Base-by-base conservation (phyloP, 495 filamentous ascomycete species). In the Penicillium soppii region DNA sequence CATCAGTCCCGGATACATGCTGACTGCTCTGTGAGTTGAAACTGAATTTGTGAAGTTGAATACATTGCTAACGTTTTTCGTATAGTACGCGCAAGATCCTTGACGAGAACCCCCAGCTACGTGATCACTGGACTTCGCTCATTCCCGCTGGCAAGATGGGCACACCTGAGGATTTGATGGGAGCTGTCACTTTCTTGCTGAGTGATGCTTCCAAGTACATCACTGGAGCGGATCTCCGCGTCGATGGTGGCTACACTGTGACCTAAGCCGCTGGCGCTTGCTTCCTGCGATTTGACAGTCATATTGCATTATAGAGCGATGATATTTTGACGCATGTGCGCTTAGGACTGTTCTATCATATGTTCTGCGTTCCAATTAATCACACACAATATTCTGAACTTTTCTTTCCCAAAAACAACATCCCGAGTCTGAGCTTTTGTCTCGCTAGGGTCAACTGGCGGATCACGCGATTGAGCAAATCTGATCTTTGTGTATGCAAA, bases 101-200 rank as follows among this genome's bases (percentile, higher is more conserved):
- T 26, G 86, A 96, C 47, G 89, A 95, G 42, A 95, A 95, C 55
- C 91, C 90, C 33, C 89, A 95, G 20, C 80, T 97, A 12, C 85
- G 87, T 65, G 75, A 83, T 49, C 80, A 92, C 61, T 97, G 92
- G 92, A 95, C 83, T 0, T 91, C 89, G 7, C 78, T 95, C 25
- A 97, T 96, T 48, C 92, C 92, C 0, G 82, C 85, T 63, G 92
- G 91, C 15, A 89, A 88, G 67, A 96, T 97, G 91, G 92, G 92
- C 13, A 80, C 86, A 4, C 94, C 92, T 0, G 86, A 88, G 63
- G 94, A 97, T 58, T 76, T 97, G 16, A 96, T 92, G 90, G 92
- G 92, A 1, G 84, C 92, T 1, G 92, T 96, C 39, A 87, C 88
- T 2, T 97, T 92, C 73, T 70, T 97, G 57, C 82, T 89, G 22